Conservation (phyloP, 495 filamentous ascomycete genomes). For the Penicillium tannophilum region DNA sequence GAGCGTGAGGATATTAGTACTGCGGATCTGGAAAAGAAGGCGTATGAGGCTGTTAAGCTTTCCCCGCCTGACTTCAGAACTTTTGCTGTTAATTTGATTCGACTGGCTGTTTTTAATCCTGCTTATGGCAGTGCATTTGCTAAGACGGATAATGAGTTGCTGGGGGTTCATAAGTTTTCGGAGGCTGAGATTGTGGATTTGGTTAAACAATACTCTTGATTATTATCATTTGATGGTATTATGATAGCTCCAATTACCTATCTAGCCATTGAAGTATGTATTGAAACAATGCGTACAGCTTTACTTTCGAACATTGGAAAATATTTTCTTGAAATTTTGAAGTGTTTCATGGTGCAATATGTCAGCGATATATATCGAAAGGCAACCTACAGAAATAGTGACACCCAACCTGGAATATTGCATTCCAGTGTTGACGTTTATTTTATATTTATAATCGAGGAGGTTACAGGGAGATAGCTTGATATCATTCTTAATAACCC, state of each 20-base stretch:
- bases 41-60: conserved; percentile 15
- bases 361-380: neutral
- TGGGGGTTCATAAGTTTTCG: conserved; percentile 12
- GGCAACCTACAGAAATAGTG: no score
- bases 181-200: conserved; percentile 14
- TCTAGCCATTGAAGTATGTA: no score
- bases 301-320: no score
- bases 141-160: conserved; percentile 21
- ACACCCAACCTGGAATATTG: no score
- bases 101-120: conserved; percentile 9
- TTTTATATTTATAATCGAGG: no score
- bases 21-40: conserved; percentile 15
- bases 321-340: no score
- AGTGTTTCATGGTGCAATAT: neutral
- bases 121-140: conserved; percentile 9
- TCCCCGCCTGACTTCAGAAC: conserved; percentile 9
- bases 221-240: neutral
- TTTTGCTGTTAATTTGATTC: conserved; percentile 14
- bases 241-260: no score
- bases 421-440: no score
- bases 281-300: no score
- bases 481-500: no score
- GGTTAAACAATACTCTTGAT: conserved; percentile 13
- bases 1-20: conserved; percentile 7
- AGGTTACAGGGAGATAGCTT: no score